Evolutionary conservation across 768 basidiomycete species (phyloP), one percentile per base, ranked within the genome.

Genomic region (Ephemerocybe angulata): DNA sequence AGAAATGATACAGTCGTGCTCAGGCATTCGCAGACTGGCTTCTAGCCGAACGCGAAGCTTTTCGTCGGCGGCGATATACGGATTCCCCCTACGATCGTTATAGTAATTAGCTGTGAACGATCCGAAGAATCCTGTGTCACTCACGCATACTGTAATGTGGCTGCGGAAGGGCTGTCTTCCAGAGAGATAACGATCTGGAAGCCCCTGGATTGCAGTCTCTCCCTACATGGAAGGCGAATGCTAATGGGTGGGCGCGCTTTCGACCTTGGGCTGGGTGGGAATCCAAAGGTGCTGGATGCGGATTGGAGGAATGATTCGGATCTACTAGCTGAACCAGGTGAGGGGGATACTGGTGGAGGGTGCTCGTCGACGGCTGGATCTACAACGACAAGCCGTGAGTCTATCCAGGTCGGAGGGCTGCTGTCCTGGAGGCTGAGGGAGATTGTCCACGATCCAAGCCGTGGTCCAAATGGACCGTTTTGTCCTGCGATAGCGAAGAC

Each of bases 341-440:
- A n/a, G 52, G 49, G 29, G 50, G 52, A 11, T 58, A 56, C 4
- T 4, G 31, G 37, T 28, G 49, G 40, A 65, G 42, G 7, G 8
- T n/a, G 33, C 60, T 13, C 30, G 3, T 15, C 3, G 50, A 27
- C 3, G 19, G 58, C 62, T 21, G 69, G 72, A 22, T 75, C 67
- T 0, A 69, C 63, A 35, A 84, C 70, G 31, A 83, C 52, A 8
- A 87, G 68, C 3, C 72, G 73, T 0, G 81, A 78, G 60, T 86
- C 77, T 33, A 87, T 58, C 59, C 73, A 81, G 4, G 84, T 82
- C 2, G 85, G 79, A 0, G 83, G 77, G 54, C 84, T 85, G 49
- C 80, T 71, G 50, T 82, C 80, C 5, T 80, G 68, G 4, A 87
- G 65, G 1, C 74, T 73, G 1, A 87, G 77, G 1, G 73, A 67